Conservation (phyloP, 2,329 filamentous ascomycete species). For the Scytalidium sp. region DNA sequence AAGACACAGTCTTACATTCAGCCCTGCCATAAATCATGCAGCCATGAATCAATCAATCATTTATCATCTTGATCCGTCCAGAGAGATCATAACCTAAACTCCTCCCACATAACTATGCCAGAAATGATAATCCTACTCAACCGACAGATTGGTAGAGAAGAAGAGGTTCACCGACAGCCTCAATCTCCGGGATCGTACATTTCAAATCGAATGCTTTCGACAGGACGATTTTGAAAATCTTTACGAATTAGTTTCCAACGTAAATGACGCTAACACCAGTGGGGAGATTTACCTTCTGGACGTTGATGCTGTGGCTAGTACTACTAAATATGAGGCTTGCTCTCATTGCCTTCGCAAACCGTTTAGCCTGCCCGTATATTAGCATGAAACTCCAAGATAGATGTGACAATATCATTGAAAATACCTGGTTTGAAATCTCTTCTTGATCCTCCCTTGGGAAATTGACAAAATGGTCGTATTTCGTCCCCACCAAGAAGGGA, state of each 20-base stretch:
- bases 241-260: conserved; percentile 4
- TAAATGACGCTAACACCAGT: neutral
- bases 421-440: conserved; percentile 93
- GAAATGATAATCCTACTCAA: conserved; percentile 7
- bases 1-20: neutral
- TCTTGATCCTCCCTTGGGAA: conserved; percentile 97
- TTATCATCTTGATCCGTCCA: neutral
- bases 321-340: conserved; percentile 97
- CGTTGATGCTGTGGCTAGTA: conserved; percentile 98
- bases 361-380: conserved; percentile 65
- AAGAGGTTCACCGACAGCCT: conserved; percentile 93
- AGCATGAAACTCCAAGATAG: conserved; percentile 1
- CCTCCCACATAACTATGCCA: neutral
- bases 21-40: neutral
- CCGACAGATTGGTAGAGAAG: conserved; percentile 74
- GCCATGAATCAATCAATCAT: neutral
- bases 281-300: conserved; percentile 75
- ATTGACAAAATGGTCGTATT: conserved; percentile 99
- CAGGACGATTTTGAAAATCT: conserved; percentile 99
- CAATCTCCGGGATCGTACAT: conserved; percentile 98
- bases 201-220: conserved; percentile 98
- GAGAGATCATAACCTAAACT: neutral
- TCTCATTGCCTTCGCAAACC: conserved; percentile 98
- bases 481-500: conserved; percentile 93
- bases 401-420: conserved; percentile 9